Evolutionary conservation across 2,329 filamentous ascomycete genomes (phyloP).

Genomic region (Cladosporium phlei): DNA sequence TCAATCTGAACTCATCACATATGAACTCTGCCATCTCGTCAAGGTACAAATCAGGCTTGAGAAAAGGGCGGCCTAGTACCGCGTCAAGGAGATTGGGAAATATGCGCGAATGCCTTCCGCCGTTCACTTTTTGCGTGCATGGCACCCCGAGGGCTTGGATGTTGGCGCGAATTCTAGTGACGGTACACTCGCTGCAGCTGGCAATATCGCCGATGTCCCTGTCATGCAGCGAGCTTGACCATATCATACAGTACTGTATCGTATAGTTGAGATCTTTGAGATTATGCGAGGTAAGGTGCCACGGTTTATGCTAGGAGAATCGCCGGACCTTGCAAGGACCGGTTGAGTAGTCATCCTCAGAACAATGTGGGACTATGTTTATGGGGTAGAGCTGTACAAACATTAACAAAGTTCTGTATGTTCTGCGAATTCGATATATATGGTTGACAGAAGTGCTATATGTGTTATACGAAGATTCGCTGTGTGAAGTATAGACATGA

Average conservation of each 20-base stretch:
- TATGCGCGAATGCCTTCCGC: slow-evolving; percentile 1
- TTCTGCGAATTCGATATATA: neutral
- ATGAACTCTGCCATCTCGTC: slow-evolving; percentile 4
- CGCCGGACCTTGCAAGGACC: neutral
- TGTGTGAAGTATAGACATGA: neutral
- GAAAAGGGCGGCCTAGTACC: neutral
- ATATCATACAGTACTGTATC: slow-evolving; percentile 2
- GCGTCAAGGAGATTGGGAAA: neutral
- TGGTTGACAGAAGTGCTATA: neutral
- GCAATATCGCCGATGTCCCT: slow-evolving; percentile 1
- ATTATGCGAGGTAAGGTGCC: slow-evolving; percentile 2
- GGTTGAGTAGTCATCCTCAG: neutral
- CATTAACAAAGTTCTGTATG: neutral
- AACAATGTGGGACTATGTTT: neutral
- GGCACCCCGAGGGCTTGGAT: neutral
- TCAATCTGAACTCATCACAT: neutral
- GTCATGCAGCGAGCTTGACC: slow-evolving; percentile 1
- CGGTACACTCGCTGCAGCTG: neutral
- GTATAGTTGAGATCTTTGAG: slow-evolving; percentile 2
- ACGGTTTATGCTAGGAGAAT: neutral
- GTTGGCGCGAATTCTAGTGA: slow-evolving; percentile 5
- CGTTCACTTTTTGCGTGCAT: neutral
- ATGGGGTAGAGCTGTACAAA: neutral
- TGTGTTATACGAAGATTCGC: neutral
- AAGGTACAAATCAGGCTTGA: neutral